These are phyloP conservation scores for Phytophthora litchii DNA, from an alignment of 352 stramenopile species.

Conservation along the genomic window DNA sequence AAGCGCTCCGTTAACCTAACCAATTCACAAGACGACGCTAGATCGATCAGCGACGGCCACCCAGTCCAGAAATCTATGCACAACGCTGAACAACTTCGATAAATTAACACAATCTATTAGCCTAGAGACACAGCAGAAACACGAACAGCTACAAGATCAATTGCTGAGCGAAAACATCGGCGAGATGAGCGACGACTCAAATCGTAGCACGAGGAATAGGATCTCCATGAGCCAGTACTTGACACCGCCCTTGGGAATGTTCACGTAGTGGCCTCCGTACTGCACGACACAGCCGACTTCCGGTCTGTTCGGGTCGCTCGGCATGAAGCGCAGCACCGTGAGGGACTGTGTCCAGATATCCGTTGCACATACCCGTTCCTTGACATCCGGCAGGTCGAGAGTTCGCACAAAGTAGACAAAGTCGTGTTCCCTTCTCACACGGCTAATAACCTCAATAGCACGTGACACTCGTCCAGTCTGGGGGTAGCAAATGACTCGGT, in stretches of 20 bases:
- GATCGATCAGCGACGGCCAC: no score
- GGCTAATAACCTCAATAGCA: conserved; percentile 54
- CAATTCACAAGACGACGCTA: no score
- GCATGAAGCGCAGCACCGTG: conserved; percentile 54
- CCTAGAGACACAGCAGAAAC: conserved; percentile 13
- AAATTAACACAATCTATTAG: conserved; percentile 36
- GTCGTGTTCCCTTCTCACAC: conserved; percentile 45
- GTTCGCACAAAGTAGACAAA: conserved; percentile 54
- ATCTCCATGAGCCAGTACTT: conserved; percentile 69
- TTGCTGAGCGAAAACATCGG: conserved; percentile 53
- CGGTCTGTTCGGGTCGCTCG: conserved; percentile 31
- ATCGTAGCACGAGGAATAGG: conserved; percentile 59
- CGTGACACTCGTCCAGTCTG: conserved; percentile 44
- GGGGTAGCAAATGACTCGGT: conserved; percentile 56
- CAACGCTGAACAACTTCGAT: conserved; percentile 3
- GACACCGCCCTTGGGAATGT: conserved; percentile 43
- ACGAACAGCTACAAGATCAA: conserved; percentile 11
- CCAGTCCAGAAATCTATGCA: no score
- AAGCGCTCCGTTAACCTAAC: no score
- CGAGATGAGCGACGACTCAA: conserved; percentile 53
- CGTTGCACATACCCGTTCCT: conserved; percentile 38
- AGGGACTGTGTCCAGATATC: conserved; percentile 49
- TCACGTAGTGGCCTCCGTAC: conserved; percentile 51
- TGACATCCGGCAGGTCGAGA: conserved; percentile 44
- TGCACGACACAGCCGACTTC: conserved; percentile 46